Conservation (phyloP, 257 asterid species). For the Petunia axillaris region DNA sequence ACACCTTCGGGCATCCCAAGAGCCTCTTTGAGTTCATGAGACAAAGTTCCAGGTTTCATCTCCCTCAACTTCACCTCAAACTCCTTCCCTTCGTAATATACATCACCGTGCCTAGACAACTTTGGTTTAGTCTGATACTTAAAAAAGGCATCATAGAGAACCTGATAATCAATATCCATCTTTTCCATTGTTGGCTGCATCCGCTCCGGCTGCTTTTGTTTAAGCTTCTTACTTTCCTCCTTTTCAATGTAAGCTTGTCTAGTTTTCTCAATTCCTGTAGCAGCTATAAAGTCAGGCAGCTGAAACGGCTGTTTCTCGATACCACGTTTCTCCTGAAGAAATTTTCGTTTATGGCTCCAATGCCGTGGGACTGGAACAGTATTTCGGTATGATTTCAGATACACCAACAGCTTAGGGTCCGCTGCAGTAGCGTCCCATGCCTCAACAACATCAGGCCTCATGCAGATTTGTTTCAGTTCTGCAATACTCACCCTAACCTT, state of each 20-base stretch:
- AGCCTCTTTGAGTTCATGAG: conserved; percentile 79
- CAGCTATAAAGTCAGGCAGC: conserved; percentile 47
- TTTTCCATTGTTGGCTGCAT: too few species aligned
- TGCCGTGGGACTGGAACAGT: conserved; percentile 96
- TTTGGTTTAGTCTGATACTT: too few species aligned
- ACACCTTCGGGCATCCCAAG: conserved; percentile 97
- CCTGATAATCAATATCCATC: too few species aligned
- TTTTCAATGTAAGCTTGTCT: conserved; percentile 58
- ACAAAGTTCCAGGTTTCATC: conserved; percentile 47
- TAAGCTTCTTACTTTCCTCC: too few species aligned
- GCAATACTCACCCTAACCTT: conserved; percentile 91
- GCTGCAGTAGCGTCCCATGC: conserved; percentile 98
- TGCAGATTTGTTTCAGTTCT: conserved; percentile 71
- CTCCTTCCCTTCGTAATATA: conserved; percentile 91
- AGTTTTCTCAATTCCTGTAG: conserved; percentile 91
- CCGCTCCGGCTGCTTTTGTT: too few species aligned
- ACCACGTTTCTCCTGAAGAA: conserved; percentile 96
- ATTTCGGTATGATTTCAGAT: conserved; percentile 82
- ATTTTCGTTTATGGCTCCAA: conserved; percentile 95
- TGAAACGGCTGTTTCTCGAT: conserved; percentile 92
- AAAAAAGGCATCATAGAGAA: too few species aligned
- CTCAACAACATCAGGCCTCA: conserved; percentile 95
- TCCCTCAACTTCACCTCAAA: conserved; percentile 93
- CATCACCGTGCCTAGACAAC: conserved; percentile 58
- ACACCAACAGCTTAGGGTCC: conserved; percentile 94